Percentiles rank a stretch among this genome's conserved stretches.
Conservation (phyloP, 495 filamentous ascomycete genomes). For the Penicillium angulare region DNA sequence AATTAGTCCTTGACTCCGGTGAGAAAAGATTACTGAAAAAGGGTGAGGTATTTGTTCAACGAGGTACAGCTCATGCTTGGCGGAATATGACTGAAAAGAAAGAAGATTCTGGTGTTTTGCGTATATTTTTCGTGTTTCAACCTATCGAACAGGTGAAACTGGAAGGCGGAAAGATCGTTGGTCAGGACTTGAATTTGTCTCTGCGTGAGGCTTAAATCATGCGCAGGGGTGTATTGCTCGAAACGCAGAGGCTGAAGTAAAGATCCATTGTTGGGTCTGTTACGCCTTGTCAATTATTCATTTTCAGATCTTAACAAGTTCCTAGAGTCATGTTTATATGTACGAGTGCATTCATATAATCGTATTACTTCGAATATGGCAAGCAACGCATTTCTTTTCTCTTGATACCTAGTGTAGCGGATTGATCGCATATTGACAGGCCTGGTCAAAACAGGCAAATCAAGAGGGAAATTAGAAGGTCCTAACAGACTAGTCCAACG, state of each 20-base stretch:
- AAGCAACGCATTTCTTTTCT: neutral
- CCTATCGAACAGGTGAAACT: constrained; percentile 20
- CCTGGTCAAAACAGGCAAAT: no score
- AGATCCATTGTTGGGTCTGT: neutral
- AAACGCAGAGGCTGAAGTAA: neutral
- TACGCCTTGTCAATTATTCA: neutral
- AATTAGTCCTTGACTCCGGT: constrained; percentile 68
- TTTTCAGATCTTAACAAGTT: neutral
- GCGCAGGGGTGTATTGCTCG: constrained; percentile 1
- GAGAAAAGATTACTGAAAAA: constrained; percentile 61
- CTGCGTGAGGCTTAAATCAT: constrained; percentile 14
- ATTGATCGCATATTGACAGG: no score
- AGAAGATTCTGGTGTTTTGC: constrained; percentile 40
- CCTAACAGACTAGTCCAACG: no score
- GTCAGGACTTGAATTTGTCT: constrained; percentile 21
- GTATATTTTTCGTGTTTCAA: constrained; percentile 60
- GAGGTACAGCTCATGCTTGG: constrained; percentile 50
- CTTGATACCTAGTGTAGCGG: neutral
- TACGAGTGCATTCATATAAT: neutral
- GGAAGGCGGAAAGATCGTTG: constrained; percentile 16
- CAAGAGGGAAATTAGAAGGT: no score
- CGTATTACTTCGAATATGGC: neutral
- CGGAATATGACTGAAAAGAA: constrained; percentile 33
- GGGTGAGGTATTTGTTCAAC: constrained; percentile 68
- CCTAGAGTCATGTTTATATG: neutral